phyloP scores from a whole-genome alignment of 2,329 filamentous ascomycete genomes.

The Aspergillus flavus region DNA sequence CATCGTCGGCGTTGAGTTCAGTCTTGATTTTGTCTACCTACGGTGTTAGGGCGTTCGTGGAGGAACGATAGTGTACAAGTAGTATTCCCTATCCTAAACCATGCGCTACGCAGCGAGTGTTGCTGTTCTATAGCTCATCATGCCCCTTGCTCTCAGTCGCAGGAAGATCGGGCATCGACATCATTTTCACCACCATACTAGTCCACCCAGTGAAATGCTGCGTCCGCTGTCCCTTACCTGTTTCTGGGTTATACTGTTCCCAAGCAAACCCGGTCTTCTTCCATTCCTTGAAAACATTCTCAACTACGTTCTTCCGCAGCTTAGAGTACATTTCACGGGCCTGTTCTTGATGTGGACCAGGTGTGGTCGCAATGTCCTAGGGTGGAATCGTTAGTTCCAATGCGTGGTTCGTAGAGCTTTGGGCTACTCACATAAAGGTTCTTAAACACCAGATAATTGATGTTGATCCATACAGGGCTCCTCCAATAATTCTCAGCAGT shows the following conservation, averaged over 20 bases:
- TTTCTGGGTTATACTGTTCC: slow-evolving; percentile 97
- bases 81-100: slow-evolving; percentile 11
- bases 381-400: slow-evolving; percentile 20
- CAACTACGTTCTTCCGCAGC: slow-evolving; percentile 80
- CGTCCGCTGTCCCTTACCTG: slow-evolving; percentile 87
- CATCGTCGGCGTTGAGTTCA: slow-evolving; percentile 28
- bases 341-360: slow-evolving; percentile 68
- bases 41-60: slow-evolving; percentile 18
- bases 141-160: slow-evolving; percentile 35
- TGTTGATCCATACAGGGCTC: slow-evolving; percentile 91
- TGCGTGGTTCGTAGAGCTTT: not conserved
- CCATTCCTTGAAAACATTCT: slow-evolving; percentile 88
- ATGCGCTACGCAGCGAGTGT: slow-evolving; percentile 15
- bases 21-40: slow-evolving; percentile 3
- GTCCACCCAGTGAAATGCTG: slow-evolving; percentile 99
- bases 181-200: slow-evolving; percentile 95
- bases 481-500: slow-evolving; percentile 98
- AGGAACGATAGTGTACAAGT: slow-evolving; percentile 15
- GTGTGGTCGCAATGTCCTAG: slow-evolving; percentile 64
- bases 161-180: slow-evolving; percentile 80
- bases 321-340: slow-evolving; percentile 74
- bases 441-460: slow-evolving; percentile 85
- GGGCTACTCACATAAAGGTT: slow-evolving; percentile 70
- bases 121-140: slow-evolving; percentile 51
- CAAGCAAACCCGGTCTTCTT: slow-evolving; percentile 91